Evolutionary conservation across 768 basidiomycete genomes (phyloP).

Genomic region (Mycena olivaceomarginata): DNA sequence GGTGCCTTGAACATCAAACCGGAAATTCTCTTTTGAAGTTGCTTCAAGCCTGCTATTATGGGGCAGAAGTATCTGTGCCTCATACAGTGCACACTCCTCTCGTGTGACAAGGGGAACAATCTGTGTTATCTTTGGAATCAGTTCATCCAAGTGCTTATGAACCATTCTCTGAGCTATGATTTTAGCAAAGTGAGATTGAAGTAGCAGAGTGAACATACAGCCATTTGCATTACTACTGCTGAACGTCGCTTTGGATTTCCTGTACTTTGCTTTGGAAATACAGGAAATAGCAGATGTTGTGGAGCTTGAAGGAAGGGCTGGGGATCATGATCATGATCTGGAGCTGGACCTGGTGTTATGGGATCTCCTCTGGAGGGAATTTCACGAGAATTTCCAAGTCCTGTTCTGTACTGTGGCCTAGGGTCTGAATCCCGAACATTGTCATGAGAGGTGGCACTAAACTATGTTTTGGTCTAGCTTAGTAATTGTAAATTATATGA

Average conservation of each 20-base stretch:
- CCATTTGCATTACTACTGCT: slow-evolving; percentile 3
- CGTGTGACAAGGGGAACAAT: background rate
- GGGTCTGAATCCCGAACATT: too few species aligned
- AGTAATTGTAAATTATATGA: too few species aligned
- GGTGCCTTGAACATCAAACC: slow-evolving; percentile 25
- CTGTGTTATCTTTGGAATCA: slow-evolving; percentile 5
- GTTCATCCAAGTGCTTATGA: background rate
- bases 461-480: too few species aligned
- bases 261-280: background rate
- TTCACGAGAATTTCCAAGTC: too few species aligned
- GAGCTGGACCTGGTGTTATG: too few species aligned
- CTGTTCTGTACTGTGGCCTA: too few species aligned
- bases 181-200: too few species aligned
- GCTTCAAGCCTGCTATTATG: slow-evolving; percentile 6
- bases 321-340: too few species aligned
- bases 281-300: background rate
- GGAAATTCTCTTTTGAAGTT: slow-evolving; percentile 10
- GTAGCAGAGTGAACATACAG: background rate
- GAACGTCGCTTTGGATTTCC: slow-evolving; percentile 7
- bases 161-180: slow-evolving; percentile 5
- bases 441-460: too few species aligned
- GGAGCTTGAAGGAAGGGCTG: background rate
- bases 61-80: background rate
- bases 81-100: background rate
- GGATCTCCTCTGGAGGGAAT: too few species aligned